phyloP scores from a whole-genome alignment of 2,329 filamentous ascomycete species.

The Dichotomopilus funicola region DNA sequence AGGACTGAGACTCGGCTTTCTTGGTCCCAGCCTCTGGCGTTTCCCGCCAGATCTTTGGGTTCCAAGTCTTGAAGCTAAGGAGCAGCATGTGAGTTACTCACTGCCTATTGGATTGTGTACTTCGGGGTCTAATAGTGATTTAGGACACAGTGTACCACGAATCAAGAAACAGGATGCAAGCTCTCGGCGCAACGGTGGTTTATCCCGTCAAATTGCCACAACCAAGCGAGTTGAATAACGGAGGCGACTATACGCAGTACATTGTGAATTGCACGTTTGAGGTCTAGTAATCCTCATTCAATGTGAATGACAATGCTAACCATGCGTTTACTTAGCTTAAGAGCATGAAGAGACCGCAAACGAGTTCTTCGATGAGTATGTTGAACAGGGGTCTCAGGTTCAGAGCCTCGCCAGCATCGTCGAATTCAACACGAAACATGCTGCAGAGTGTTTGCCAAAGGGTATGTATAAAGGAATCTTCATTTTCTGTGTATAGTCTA shows the following conservation, averaged over 20 bases:
- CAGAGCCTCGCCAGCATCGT: background rate
- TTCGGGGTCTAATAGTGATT: background rate
- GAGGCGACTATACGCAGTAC: background rate
- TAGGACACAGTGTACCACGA: background rate
- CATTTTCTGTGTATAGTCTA: too few species aligned
- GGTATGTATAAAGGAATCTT: background rate
- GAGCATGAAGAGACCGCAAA: background rate
- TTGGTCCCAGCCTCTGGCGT: background rate
- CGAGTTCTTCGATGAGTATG: background rate
- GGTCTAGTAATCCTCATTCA: too few species aligned
- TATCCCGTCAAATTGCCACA: background rate
- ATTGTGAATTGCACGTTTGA: background rate
- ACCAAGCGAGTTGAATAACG: background rate
- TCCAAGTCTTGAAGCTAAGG: background rate
- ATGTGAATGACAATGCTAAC: too few species aligned
- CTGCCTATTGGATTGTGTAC: too few species aligned
- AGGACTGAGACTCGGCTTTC: background rate
- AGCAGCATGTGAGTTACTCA: background rate
- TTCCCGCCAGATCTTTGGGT: constrained; percentile 1
- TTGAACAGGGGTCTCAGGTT: background rate
- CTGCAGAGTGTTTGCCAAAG: background rate
- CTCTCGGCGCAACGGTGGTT: background rate
- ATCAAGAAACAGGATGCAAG: background rate
- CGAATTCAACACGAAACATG: background rate
- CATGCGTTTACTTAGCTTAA: background rate